phyloP scores from a whole-genome alignment of 768 basidiomycete species.

The Suillus spraguei region DNA sequence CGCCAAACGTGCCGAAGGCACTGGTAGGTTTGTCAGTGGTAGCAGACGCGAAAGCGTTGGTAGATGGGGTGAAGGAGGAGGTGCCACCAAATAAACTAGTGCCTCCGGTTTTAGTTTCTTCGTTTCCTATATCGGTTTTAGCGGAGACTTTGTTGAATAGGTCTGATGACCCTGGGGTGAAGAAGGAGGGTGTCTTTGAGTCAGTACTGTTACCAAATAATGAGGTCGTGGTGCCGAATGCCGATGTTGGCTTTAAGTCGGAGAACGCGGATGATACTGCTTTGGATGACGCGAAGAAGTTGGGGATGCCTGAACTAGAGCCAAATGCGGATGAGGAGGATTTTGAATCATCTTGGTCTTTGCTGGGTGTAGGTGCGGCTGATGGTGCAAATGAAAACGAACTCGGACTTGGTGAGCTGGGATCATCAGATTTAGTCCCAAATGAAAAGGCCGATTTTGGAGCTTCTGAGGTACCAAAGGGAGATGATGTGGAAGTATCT shows the following conservation, averaged over 20 bases:
- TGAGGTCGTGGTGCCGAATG: slow-evolving; percentile 24
- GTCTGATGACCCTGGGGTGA: slow-evolving; percentile 15
- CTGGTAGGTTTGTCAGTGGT: slow-evolving; percentile 27
- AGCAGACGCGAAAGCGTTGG: slow-evolving; percentile 23
- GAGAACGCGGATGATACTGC: slow-evolving; percentile 17
- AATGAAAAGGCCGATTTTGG: slow-evolving; percentile 35
- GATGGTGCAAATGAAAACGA: slow-evolving; percentile 23
- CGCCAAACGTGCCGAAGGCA: slow-evolving; percentile 28
- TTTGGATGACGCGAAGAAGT: slow-evolving; percentile 26
- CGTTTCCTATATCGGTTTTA: slow-evolving; percentile 20
- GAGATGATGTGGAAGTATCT: slow-evolving; percentile 14
- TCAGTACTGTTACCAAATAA: slow-evolving; percentile 28
- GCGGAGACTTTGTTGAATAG: slow-evolving; percentile 9
- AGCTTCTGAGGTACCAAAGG: slow-evolving; percentile 18
- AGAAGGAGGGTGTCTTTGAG: slow-evolving; percentile 16
- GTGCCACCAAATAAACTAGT: slow-evolving; percentile 23
- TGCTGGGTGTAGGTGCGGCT: slow-evolving; percentile 15
- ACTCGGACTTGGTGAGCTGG: slow-evolving; percentile 15
- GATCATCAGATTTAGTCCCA: slow-evolving; percentile 13
- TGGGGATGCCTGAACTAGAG: slow-evolving; percentile 20
- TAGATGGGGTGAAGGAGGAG: slow-evolving; percentile 14
- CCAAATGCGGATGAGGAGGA: slow-evolving; percentile 20
- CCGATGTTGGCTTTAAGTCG: slow-evolving; percentile 29
- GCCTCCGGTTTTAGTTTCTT: neutral
- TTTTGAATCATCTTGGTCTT: slow-evolving; percentile 8